Conservation (phyloP, 1,284 basidiomycete species). For the Anthracocystis walkeri region DNA sequence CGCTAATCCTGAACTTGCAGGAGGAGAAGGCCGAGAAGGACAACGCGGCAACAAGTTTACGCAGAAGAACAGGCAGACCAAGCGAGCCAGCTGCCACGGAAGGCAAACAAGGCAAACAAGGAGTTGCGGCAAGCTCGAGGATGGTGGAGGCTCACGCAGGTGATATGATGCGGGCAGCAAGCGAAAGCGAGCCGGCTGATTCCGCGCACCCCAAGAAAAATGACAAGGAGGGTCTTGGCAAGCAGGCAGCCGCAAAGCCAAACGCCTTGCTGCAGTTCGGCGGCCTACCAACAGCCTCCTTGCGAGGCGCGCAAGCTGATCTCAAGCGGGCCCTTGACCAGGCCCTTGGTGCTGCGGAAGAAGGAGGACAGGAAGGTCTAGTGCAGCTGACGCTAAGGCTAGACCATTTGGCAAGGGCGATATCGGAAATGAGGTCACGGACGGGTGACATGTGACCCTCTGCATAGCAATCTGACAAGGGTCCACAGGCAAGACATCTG, state of each 20-base stretch:
- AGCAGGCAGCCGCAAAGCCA: constrained; percentile 7
- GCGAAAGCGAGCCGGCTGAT: neutral
- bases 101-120: no score
- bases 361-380: no score
- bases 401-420: constrained; percentile 10
- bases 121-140: no score
- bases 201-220: neutral
- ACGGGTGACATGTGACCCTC: no score
- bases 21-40: constrained; percentile 13
- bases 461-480: neutral
- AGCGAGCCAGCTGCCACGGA: no score
- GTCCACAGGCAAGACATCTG: no score
- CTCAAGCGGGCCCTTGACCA: constrained; percentile 29
- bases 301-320: constrained; percentile 46
- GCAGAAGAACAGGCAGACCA: constrained; percentile 22
- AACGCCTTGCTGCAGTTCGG: constrained; percentile 51
- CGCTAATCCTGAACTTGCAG: constrained; percentile 4
- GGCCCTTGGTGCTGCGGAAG: no score
- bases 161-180: no score
- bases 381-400: constrained; percentile 22
- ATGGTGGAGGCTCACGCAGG: no score
- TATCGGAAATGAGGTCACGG: constrained; percentile 12
- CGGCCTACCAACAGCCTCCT: constrained; percentile 38
- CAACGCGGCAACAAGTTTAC: constrained; percentile 14
- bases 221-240: neutral